Percentiles rank a stretch among this genome's conserved stretches.
Evolutionary conservation across 2,329 filamentous ascomycete genomes (phyloP).

Genomic region (Drechslerella coelobrocha): DNA sequence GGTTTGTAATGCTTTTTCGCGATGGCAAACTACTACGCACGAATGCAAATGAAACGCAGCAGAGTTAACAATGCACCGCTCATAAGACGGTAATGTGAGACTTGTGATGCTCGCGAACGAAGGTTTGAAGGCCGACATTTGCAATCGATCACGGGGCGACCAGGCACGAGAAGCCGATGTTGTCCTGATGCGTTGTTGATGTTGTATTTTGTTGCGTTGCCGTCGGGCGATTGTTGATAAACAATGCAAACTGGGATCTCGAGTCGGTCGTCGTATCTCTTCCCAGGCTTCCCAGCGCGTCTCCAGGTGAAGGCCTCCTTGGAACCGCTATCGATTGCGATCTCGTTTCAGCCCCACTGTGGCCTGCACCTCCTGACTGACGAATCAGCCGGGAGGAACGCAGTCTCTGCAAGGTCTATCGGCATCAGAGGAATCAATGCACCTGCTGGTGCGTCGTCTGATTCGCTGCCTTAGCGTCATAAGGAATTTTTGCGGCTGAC

Average conservation of each 20-base stretch:
- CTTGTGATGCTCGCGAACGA: no score
- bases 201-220: slow-evolving; percentile 24
- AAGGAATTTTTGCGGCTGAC: slow-evolving; percentile 22
- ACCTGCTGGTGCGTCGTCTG: slow-evolving; percentile 14
- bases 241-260: background rate
- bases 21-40: no score
- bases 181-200: slow-evolving; percentile 8
- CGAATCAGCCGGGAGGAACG: slow-evolving; percentile 37
- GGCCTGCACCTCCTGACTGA: background rate
- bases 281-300: background rate
- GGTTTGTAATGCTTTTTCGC: no score
- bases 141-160: no score
- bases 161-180: no score
- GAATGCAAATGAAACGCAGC: no score
- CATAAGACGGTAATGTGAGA: no score
- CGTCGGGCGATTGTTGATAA: background rate
- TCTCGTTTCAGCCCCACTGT: background rate
- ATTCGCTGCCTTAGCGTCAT: slow-evolving; percentile 25
- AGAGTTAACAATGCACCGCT: no score
- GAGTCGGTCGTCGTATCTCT: background rate
- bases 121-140: background rate
- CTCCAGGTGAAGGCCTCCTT: background rate
- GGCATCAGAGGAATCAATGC: slow-evolving; percentile 26
- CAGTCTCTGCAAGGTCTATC: slow-evolving; percentile 32
- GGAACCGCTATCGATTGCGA: slow-evolving; percentile 1